Evolutionary conservation across 768 basidiomycete species (phyloP).

Genomic region (Nidularia sp.): DNA sequence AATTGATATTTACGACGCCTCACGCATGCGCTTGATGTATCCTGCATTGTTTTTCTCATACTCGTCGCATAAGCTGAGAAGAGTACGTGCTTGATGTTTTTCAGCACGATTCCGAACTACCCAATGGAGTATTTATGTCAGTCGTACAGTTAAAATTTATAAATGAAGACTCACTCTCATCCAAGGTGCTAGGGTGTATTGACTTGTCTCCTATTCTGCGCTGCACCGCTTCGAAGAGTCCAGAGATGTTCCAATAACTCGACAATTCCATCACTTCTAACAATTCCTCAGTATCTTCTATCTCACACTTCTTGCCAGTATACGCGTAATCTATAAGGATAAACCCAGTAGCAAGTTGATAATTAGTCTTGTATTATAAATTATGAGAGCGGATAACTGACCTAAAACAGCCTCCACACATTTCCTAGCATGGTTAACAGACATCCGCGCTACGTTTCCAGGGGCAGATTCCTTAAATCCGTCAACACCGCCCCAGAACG

Average conservation of each 20-base stretch:
- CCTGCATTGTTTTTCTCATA: too few species aligned
- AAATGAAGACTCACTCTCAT: constrained; percentile 16
- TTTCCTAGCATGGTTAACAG: neutral
- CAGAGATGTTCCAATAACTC: constrained; percentile 16
- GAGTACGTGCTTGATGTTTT: too few species aligned
- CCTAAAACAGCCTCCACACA: neutral
- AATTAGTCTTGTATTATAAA: neutral
- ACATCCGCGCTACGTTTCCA: constrained; percentile 6
- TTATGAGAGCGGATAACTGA: neutral
- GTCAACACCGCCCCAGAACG: constrained; percentile 21
- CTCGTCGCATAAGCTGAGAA: too few species aligned
- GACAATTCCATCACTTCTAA: constrained; percentile 23
- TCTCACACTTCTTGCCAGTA: constrained; percentile 9
- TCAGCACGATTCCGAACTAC: too few species aligned
- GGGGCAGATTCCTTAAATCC: constrained; percentile 2
- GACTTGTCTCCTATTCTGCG: constrained; percentile 18
- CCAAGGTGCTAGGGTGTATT: constrained; percentile 21
- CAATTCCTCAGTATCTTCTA: constrained; percentile 8
- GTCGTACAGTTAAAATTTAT: too few species aligned
- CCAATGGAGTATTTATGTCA: too few species aligned
- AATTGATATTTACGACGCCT: too few species aligned
- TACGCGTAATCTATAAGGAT: constrained; percentile 25
- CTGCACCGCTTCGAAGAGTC: constrained; percentile 20
- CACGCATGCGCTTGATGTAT: too few species aligned
- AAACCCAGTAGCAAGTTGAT: neutral